Conservation (phyloP, 306 rosid genomes). For the Heteromeles arbutifolia region DNA sequence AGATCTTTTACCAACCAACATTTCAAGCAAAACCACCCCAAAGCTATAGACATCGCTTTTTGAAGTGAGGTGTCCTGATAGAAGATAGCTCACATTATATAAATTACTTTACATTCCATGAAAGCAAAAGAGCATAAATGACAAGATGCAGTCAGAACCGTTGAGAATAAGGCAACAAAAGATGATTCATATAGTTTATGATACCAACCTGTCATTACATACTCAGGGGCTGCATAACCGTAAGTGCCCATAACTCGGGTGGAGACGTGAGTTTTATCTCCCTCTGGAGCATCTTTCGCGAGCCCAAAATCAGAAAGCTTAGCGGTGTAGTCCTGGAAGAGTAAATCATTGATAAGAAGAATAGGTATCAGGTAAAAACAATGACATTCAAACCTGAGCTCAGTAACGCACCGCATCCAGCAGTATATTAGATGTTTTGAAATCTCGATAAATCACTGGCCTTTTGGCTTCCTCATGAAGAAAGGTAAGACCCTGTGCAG, state of each 20-base stretch:
- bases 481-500: constrained; percentile 67
- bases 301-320: constrained; percentile 74
- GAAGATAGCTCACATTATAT: constrained; percentile 1
- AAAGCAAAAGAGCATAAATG: background rate
- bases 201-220: constrained; percentile 57
- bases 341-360: constrained; percentile 1
- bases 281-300: constrained; percentile 55
- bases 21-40: constrained; percentile 62
- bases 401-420: constrained; percentile 42
- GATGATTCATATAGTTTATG: background rate
- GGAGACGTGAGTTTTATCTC: constrained; percentile 51
- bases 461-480: constrained; percentile 54
- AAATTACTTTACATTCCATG: background rate
- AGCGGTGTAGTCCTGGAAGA: constrained; percentile 48
- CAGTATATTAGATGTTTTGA: constrained; percentile 56
- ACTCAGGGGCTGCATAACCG: constrained; percentile 69
- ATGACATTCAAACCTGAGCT: background rate
- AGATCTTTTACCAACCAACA: constrained; percentile 50
- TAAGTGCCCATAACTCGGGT: constrained; percentile 56
- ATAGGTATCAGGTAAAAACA: background rate
- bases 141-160: background rate
- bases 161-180: background rate
- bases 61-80: constrained; percentile 48
- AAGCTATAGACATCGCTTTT: constrained; percentile 73
- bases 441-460: constrained; percentile 54